phyloP scores from a whole-genome alignment of 23 red algal genomes.

The Agarophyton chilense region DNA sequence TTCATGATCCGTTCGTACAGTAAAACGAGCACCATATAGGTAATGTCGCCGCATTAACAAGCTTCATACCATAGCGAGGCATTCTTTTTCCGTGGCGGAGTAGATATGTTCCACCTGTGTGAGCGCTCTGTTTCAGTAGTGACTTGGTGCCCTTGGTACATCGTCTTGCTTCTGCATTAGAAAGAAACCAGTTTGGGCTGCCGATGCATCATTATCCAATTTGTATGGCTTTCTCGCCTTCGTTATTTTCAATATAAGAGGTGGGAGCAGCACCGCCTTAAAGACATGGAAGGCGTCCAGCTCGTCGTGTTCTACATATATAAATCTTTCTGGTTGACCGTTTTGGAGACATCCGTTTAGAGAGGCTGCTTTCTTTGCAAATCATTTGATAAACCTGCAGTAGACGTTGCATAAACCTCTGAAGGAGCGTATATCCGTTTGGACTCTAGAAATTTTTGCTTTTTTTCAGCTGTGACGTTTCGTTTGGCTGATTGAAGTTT shows the following conservation, averaged over 20 bases:
- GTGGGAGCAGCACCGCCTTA: slow-evolving; percentile 3
- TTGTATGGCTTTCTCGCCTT: neutral
- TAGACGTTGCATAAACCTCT: too few relatives aligned
- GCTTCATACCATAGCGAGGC: slow-evolving; percentile 40
- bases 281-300: too few relatives aligned
- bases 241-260: neutral
- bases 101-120: slow-evolving; percentile 13
- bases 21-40: slow-evolving; percentile 31
- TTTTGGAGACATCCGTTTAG: too few relatives aligned
- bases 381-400: too few relatives aligned
- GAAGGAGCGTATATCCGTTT: too few relatives aligned
- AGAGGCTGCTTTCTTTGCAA: too few relatives aligned
- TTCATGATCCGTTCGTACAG: slow-evolving; percentile 31
- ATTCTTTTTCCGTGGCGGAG: slow-evolving; percentile 5
- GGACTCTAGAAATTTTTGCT: neutral
- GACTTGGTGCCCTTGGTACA: slow-evolving; percentile 15
- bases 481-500: neutral
- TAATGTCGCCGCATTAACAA: slow-evolving; percentile 1
- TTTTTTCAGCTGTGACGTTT: neutral
- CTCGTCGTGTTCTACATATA: too few relatives aligned
- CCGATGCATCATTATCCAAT: slow-evolving; percentile 7
- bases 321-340: too few relatives aligned
- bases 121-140: slow-evolving; percentile 37
- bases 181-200: neutral
- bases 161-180: too few relatives aligned